phyloP scores from a whole-genome alignment of 768 basidiomycete genomes.

The Rickenella mellea region DNA sequence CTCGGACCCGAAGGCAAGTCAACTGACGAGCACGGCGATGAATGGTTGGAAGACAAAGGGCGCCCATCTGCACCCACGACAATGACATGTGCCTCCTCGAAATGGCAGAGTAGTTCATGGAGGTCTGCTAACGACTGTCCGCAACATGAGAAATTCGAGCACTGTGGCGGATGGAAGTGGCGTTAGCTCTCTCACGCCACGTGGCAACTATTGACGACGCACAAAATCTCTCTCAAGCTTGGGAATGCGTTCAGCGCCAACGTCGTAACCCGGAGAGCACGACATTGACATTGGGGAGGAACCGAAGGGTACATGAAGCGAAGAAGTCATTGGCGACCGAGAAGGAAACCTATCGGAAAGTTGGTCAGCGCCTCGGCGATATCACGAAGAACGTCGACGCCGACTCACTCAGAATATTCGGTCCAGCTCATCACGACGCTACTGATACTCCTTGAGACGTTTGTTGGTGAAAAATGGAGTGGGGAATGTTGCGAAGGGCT shows the following conservation, averaged over 20 bases:
- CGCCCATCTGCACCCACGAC: constrained; percentile 20
- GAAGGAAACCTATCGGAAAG: neutral
- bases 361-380: neutral
- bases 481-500: too few relatives aligned
- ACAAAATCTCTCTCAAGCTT: constrained; percentile 1
- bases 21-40: constrained; percentile 1
- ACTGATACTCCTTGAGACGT: neutral
- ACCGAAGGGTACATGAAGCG: neutral
- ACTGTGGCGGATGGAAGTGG: constrained; percentile 13
- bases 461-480: neutral
- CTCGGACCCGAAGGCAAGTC: constrained; percentile 5
- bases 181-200: neutral
- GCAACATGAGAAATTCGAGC: constrained; percentile 40
- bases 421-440: constrained; percentile 1
- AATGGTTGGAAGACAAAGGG: constrained; percentile 21
- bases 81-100: constrained; percentile 33
- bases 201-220: neutral
- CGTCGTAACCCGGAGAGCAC: neutral
- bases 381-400: neutral
- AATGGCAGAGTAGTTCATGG: constrained; percentile 43
- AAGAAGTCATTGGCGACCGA: neutral
- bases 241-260: neutral
- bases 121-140: constrained; percentile 34
- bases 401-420: neutral
- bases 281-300: neutral